These are phyloP conservation scores for Annulohypoxylon stygium DNA, from an alignment of 495 filamentous ascomycete species.

Conservation along the genomic window DNA sequence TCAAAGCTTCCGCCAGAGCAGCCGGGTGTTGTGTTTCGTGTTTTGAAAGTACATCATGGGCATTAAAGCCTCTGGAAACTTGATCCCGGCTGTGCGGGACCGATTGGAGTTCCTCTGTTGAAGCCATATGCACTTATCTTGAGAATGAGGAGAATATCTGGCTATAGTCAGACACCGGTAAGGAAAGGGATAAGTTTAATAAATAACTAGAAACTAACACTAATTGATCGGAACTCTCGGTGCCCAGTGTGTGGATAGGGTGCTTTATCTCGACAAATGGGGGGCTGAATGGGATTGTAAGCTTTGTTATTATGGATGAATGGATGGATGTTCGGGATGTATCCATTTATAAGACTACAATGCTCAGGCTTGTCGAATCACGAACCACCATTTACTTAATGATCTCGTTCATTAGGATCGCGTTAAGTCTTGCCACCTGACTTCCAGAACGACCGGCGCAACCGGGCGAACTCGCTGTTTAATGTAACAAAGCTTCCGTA, in stretches of 20 bases:
- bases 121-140: slow-evolving; percentile 34
- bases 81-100: background rate
- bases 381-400: slow-evolving; percentile 2
- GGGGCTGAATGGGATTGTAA: slow-evolving; percentile 8
- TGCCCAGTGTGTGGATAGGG: background rate
- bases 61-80: background rate
- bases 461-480: slow-evolving; percentile 27
- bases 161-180: background rate
- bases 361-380: background rate
- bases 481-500: slow-evolving; percentile 25
- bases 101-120: slow-evolving; percentile 15
- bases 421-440: slow-evolving; percentile 36
- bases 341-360: slow-evolving; percentile 15
- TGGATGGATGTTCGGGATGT: slow-evolving; percentile 11
- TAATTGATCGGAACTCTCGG: slow-evolving; percentile 1
- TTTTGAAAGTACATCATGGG: slow-evolving; percentile 17
- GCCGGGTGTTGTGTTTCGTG: slow-evolving; percentile 35
- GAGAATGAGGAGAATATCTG: background rate
- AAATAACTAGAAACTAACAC: background rate
- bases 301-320: slow-evolving; percentile 8
- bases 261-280: background rate
- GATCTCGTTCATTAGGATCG: slow-evolving; percentile 36
- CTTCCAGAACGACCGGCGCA: slow-evolving; percentile 28
- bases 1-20: slow-evolving; percentile 36
- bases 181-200: background rate